Evolutionary conservation across 2,329 filamentous ascomycete species (phyloP).

Genomic region (Ophiostoma tasmaniense): DNA sequence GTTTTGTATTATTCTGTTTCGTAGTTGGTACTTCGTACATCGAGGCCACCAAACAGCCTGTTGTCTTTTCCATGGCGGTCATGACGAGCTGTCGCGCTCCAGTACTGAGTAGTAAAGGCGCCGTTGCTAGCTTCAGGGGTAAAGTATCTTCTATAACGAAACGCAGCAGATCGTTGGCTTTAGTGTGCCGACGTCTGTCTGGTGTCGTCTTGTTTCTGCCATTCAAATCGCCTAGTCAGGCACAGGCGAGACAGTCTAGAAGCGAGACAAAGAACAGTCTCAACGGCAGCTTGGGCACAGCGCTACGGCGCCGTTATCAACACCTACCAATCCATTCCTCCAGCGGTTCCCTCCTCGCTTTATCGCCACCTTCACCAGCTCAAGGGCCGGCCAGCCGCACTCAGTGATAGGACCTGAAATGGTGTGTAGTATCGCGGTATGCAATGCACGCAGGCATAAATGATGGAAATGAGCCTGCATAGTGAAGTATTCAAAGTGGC

Average conservation of each 20-base stretch:
- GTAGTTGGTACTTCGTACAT: too few species aligned
- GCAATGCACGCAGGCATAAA: conserved; percentile 3
- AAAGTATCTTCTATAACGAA: not conserved
- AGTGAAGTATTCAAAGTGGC: not conserved
- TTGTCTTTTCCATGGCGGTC: not conserved
- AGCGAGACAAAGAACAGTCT: not conserved
- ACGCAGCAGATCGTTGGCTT: not conserved
- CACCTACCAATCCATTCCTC: not conserved
- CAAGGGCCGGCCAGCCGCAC: not conserved
- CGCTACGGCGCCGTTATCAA: not conserved
- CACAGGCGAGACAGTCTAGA: not conserved
- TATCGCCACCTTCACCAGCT: not conserved
- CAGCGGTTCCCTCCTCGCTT: not conserved
- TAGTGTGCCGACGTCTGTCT: not conserved
- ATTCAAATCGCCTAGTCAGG: not conserved
- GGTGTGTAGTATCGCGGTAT: not conserved
- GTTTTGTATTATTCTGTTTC: too few species aligned
- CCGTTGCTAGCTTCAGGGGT: not conserved
- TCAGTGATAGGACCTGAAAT: not conserved
- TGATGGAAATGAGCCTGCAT: not conserved
- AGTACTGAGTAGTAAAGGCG: not conserved
- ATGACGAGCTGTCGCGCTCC: not conserved
- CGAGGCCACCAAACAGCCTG: not conserved
- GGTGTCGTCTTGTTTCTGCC: not conserved
- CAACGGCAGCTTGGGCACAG: not conserved